These are phyloP conservation scores for Beauveria brongniartii DNA, from an alignment of 2,329 filamentous ascomycete genomes.

Conservation along the genomic window DNA sequence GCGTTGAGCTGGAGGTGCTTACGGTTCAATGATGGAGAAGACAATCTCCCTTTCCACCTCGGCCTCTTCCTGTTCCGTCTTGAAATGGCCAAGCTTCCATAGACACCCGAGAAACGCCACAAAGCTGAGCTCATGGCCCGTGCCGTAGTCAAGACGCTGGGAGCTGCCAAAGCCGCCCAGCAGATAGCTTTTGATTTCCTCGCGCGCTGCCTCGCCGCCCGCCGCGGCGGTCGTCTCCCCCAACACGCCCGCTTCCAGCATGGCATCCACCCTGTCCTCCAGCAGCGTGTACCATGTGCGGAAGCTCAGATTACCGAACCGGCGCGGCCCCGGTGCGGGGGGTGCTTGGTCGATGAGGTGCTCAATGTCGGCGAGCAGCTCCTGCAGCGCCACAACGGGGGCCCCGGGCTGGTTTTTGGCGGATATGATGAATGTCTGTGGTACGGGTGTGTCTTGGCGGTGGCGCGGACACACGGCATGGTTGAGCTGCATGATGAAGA, in stretches of 20 bases:
- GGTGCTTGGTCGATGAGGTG: slow-evolving; percentile 68
- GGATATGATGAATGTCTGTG: slow-evolving; percentile 35
- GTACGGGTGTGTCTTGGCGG: slow-evolving; percentile 27
- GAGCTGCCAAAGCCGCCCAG: slow-evolving; percentile 80
- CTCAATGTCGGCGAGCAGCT: slow-evolving; percentile 57
- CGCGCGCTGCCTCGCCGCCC: slow-evolving; percentile 38
- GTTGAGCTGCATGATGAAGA: slow-evolving; percentile 86
- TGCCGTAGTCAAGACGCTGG: slow-evolving; percentile 89
- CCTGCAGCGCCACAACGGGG: slow-evolving; percentile 56
- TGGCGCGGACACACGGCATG: slow-evolving; percentile 68
- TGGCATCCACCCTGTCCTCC: slow-evolving; percentile 43
- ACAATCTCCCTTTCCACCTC: slow-evolving; percentile 72
- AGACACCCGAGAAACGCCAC: slow-evolving; percentile 81
- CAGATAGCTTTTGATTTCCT: slow-evolving; percentile 72
- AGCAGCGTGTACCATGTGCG: slow-evolving; percentile 71
- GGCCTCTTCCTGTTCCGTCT: slow-evolving; percentile 40
- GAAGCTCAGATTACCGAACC: slow-evolving; percentile 91
- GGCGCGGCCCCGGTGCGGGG: slow-evolving; percentile 73
- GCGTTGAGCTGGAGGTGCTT: slow-evolving; percentile 28
- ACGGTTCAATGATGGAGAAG: slow-evolving; percentile 75
- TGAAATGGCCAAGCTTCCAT: slow-evolving; percentile 84
- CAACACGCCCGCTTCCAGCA: slow-evolving; percentile 23
- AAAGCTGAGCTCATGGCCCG: slow-evolving; percentile 92
- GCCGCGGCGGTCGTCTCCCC: slow-evolving; percentile 22
- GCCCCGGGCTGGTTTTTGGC: slow-evolving; percentile 31